Evolutionary conservation across 1,139 yeast genomes (phyloP).

Genomic region (Taphrina communis): DNA sequence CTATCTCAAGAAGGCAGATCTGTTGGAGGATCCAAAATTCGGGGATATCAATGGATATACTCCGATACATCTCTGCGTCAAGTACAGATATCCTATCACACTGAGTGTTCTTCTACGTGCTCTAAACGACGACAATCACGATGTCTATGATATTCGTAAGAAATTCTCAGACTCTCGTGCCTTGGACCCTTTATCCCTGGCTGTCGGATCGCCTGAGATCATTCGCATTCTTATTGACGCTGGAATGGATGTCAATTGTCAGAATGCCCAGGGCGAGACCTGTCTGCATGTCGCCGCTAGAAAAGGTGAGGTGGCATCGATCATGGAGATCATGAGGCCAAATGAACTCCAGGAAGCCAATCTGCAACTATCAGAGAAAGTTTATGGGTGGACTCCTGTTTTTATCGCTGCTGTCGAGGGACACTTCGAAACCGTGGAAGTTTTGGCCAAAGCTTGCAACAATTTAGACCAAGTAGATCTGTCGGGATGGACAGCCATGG

Average conservation of each 20-base stretch:
- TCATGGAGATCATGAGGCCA: constrained; percentile 59
- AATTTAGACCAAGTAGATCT: constrained; percentile 67
- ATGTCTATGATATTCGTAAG: constrained; percentile 56
- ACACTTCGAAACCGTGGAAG: constrained; percentile 60
- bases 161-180: constrained; percentile 54
- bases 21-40: constrained; percentile 67
- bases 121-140: constrained; percentile 51
- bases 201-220: constrained; percentile 60
- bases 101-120: constrained; percentile 62
- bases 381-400: constrained; percentile 95
- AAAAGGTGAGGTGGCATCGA: constrained; percentile 62
- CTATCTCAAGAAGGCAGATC: constrained; percentile 46
- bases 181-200: constrained; percentile 30
- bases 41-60: constrained; percentile 82
- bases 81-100: constrained; percentile 83
- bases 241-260: constrained; percentile 68
- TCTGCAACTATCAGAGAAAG: constrained; percentile 73
- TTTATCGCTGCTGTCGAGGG: constrained; percentile 94
- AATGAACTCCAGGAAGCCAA: constrained; percentile 62
- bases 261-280: constrained; percentile 74
- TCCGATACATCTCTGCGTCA: constrained; percentile 81
- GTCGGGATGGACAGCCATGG: constrained; percentile 97
- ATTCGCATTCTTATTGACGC: constrained; percentile 63
- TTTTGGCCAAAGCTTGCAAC: constrained; percentile 63
- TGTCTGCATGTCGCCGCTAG: constrained; percentile 81